Evolutionary conservation across 2,329 filamentous ascomycete species (phyloP).

Genomic region (Microthyrium microscopicum): DNA sequence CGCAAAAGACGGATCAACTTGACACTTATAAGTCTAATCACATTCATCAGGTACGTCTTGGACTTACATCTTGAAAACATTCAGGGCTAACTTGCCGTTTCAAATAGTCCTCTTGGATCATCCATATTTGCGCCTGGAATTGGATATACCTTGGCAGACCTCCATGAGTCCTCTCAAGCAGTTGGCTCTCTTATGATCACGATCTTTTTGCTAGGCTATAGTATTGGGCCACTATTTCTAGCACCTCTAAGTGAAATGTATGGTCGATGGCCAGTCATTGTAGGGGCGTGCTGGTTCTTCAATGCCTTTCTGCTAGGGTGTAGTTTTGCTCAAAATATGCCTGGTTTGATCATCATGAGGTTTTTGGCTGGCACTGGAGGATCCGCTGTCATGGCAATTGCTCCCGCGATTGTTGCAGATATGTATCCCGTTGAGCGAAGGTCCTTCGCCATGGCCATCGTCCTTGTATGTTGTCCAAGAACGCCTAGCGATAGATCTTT

Average conservation of each 20-base stretch:
- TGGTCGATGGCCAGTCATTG: slow-evolving; percentile 6
- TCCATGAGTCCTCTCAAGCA: slow-evolving; percentile 17
- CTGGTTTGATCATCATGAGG: slow-evolving; percentile 8
- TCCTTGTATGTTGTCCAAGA: slow-evolving; percentile 16
- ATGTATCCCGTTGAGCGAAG: slow-evolving; percentile 8
- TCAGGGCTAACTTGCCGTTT: neutral
- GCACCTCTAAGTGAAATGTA: slow-evolving; percentile 9
- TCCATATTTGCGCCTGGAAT: slow-evolving; percentile 21
- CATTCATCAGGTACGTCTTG: slow-evolving; percentile 4
- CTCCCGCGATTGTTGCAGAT: slow-evolving; percentile 9
- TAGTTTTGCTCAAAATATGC: slow-evolving; percentile 6
- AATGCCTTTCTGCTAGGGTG: slow-evolving; percentile 6
- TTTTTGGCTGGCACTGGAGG: slow-evolving; percentile 8
- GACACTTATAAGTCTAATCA: slow-evolving; percentile 5
- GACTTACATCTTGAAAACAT: slow-evolving; percentile 7
- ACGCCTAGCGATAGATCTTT: neutral
- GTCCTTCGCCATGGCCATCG: slow-evolving; percentile 9
- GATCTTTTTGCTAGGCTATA: slow-evolving; percentile 20
- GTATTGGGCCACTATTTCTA: slow-evolving; percentile 7
- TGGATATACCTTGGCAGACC: slow-evolving; percentile 16
- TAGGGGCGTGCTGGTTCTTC: slow-evolving; percentile 6
- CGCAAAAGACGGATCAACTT: slow-evolving; percentile 5
- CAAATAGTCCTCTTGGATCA: slow-evolving; percentile 16
- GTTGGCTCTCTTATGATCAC: slow-evolving; percentile 18
- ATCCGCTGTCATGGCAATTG: slow-evolving; percentile 6